phyloP scores from a whole-genome alignment of 225 moss, liverwort and hornwort genomes.

The Polytrichum commune region DNA sequence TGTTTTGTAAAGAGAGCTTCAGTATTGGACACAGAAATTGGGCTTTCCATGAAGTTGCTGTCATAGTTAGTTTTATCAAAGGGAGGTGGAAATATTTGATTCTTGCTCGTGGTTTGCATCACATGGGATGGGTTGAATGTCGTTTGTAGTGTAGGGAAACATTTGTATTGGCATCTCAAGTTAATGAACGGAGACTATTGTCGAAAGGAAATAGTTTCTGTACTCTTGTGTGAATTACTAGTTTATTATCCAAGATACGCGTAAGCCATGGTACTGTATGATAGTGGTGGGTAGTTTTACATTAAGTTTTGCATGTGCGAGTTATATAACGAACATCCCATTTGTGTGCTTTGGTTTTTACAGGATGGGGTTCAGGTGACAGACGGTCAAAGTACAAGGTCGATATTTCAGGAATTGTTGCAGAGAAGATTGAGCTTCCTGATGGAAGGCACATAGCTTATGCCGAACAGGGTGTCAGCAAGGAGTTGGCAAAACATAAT shows the following conservation, averaged over 20 bases:
- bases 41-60: not conserved
- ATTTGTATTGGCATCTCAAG: too few relatives aligned
- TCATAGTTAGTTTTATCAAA: not conserved
- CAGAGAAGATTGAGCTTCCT: conserved; percentile 37
- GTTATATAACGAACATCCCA: too few relatives aligned
- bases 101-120: too few relatives aligned
- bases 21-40: not conserved
- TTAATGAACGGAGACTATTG: too few relatives aligned
- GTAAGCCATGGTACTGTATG: too few relatives aligned
- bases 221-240: too few relatives aligned
- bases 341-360: conserved; percentile 1
- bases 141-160: too few relatives aligned
- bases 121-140: too few relatives aligned
- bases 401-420: conserved; percentile 38
- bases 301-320: too few relatives aligned
- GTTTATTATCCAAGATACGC: too few relatives aligned
- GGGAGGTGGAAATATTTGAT: too few relatives aligned
- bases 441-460: conserved; percentile 45
- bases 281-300: not conserved
- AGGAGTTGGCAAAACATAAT: conserved; percentile 42
- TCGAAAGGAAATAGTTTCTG: too few relatives aligned
- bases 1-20: not conserved
- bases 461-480: conserved; percentile 53
- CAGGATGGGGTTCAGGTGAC: conserved; percentile 47
- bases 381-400: conserved; percentile 51